Base-by-base conservation (phyloP, 345 rosid species). In the Odontarrhena argentea region DNA sequence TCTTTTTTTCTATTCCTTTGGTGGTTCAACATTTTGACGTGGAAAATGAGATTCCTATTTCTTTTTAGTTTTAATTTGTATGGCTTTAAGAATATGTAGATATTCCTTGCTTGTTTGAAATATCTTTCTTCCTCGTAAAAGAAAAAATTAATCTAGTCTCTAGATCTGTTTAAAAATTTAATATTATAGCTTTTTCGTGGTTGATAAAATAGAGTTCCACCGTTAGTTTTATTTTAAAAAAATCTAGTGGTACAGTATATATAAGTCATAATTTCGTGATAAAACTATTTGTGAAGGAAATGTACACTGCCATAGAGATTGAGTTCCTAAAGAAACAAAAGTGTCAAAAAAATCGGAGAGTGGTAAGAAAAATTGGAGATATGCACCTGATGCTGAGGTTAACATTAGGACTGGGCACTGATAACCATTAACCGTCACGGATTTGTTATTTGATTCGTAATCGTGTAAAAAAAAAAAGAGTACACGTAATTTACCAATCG, bases 1-100 rank as follows among this genome's bases (percentile, higher is more conserved):
- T 69, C 37, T 60, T 60, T 69, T 37, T 65, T 57, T 65, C 22
- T 58, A 65, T 51, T 73, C 62, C 71, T 65, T 58, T 43, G 71
- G 75, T 64, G 65, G 66, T 65, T 73, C 62, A 65, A 73, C 76
- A 73, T 73, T 66, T 73, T 73, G 76, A 73, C 76, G 62, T 73
- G 76, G 76, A 73, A 72, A 73, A 51, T 51, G 42, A 65, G 71
- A 59, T 66, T 73, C 71, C 52, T 53, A 10, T 59, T 35, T 73
- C 67, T 64, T 73, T 66, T 73, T 65, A 24, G 24, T 50, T 51
- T 59, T 73, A 43, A 50, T 43, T 30, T 43, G 36, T 59, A 36
- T 66, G 61, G 2, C 76, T 73, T 73, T 73, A 59, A 3, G 61
- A 51, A 14, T 59, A 65, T 41, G 52, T 52, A 2, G 2, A 25